Evolutionary conservation across 2,329 filamentous ascomycete genomes (phyloP), one percentile per base, ranked within the genome.

Genomic region (Fusarium sp.): DNA sequence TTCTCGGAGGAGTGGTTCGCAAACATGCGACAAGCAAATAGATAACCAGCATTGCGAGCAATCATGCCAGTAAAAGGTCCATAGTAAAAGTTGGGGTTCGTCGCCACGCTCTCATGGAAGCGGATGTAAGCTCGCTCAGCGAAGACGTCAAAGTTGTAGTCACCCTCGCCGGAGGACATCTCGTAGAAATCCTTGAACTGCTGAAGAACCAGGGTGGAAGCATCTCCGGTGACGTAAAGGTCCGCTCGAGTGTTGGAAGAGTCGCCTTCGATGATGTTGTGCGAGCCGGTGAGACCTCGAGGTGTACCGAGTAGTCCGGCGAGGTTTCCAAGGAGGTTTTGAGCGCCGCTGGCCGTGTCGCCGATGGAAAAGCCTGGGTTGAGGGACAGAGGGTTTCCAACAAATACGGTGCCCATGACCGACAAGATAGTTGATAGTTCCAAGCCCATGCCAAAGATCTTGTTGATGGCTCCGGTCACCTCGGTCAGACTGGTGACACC

Each of bases 401-500:
- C 59, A 20, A 68, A 71, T 5, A 71, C 69, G 2, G 68, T 71
- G 1, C 69, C 38, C 45, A 71, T 50, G 0, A 54, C 71, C 7
- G 54, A 69, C 6, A 71, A 15, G 27, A 71, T 50, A 0, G 68
- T 32, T 3, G 43, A 69, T 4, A 71, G 3, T 22, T 71, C 69
- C 1, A 68, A 15, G 0, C 63, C 69, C 69, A 71, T 71, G 2
- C 69, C 69, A 6, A 47, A 71, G 1, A 71, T 45, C 5, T 71
- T 47, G 8, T 76, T 76, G 54, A 73, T 69, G 6, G 73, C 74
- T 4, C 38, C 60, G 0, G 63, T 43, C 2, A 69, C 71, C 47
- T 76, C 74, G 1, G 57, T 56, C 30, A 76, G 32, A 20, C 73
- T 76, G 8, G 69, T 71, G 2, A 76, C 65, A 1, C 74, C 74